Evolutionary conservation across 2,329 filamentous ascomycete genomes (phyloP).

Genomic region (Colletotrichum godetiae): DNA sequence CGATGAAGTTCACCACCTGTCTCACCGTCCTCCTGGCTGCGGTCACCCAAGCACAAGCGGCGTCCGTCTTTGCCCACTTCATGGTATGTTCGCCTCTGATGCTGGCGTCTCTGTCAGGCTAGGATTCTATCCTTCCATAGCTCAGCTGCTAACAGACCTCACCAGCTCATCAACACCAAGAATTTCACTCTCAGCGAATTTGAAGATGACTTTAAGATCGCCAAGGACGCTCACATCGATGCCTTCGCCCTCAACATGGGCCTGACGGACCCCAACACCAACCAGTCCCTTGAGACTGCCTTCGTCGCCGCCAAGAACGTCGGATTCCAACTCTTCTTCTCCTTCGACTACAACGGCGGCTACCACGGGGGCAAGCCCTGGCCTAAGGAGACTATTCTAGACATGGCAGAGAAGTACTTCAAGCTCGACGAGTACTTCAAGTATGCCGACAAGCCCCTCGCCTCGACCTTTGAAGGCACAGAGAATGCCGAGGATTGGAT

Average conservation of each 20-base stretch:
- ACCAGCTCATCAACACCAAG: conserved; percentile 30
- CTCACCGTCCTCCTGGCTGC: conserved; percentile 24
- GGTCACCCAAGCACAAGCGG: conserved; percentile 19
- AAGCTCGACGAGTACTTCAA: conserved; percentile 35
- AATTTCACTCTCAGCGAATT: conserved; percentile 52
- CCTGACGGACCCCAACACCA: conserved; percentile 20
- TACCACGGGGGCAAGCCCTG: conserved; percentile 36
- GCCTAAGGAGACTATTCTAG: conserved; percentile 27
- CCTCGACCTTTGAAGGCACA: conserved; percentile 58
- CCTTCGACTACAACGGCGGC: conserved; percentile 45
- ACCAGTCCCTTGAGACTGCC: conserved; percentile 19
- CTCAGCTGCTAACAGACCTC: neutral
- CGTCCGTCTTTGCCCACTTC: conserved; percentile 34
- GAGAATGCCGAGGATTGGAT: conserved; percentile 54
- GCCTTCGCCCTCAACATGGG: conserved; percentile 41
- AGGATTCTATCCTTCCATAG: neutral
- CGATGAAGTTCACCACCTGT: conserved; percentile 21
- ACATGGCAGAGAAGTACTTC: conserved; percentile 26
- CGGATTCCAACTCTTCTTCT: conserved; percentile 46
- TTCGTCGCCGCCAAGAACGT: conserved; percentile 36
- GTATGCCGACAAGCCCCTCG: conserved; percentile 46
- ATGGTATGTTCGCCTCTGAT: conserved; percentile 16
- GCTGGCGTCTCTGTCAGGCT: neutral
- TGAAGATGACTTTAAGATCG: conserved; percentile 58
- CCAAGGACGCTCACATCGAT: conserved; percentile 51